Conservation (phyloP, 805 yeast species). For the Yarrowia divulgata region DNA sequence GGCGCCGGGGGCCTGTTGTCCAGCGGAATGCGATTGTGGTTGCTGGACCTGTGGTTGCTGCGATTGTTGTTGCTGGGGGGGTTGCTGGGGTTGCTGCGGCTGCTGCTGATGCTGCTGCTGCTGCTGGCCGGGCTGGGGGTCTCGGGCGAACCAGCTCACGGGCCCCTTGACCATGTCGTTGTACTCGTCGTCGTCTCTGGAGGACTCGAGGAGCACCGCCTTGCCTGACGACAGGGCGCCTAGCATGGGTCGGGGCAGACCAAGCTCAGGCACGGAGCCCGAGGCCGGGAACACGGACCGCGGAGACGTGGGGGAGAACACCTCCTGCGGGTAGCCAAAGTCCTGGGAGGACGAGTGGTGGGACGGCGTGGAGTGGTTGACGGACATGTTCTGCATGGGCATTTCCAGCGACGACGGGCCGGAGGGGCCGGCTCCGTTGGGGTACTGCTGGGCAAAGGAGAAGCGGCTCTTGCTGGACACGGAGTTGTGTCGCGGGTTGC, state of each 20-base stretch:
- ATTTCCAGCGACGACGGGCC: slow-evolving; percentile 25
- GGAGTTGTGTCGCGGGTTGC: slow-evolving; percentile 29
- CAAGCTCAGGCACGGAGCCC: slow-evolving; percentile 35
- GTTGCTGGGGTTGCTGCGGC: slow-evolving; percentile 32
- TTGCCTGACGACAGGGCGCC: slow-evolving; percentile 35
- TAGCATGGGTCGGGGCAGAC: slow-evolving; percentile 28
- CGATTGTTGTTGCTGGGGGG: slow-evolving; percentile 1
- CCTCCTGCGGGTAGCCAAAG: slow-evolving; percentile 38
- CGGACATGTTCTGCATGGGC: slow-evolving; percentile 39
- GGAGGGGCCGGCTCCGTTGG: background rate
- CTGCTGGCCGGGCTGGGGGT: slow-evolving; percentile 15
- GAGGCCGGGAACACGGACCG: slow-evolving; percentile 43
- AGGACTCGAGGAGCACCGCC: slow-evolving; percentile 29
- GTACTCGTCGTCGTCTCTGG: slow-evolving; percentile 40
- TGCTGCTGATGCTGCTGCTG: slow-evolving; percentile 4
- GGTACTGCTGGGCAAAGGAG: slow-evolving; percentile 33
- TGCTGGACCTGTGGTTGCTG: background rate
- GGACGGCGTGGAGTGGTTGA: slow-evolving; percentile 22
- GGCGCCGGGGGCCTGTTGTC: background rate
- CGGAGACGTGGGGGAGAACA: slow-evolving; percentile 46
- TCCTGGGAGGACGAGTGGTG: slow-evolving; percentile 13
- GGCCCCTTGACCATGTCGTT: slow-evolving; percentile 41
- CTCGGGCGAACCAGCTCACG: slow-evolving; percentile 38
- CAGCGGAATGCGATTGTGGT: slow-evolving; percentile 29
- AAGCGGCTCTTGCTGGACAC: slow-evolving; percentile 32